phyloP scores from a whole-genome alignment of 116 monocot species.

The Cymodocea nodosa region DNA sequence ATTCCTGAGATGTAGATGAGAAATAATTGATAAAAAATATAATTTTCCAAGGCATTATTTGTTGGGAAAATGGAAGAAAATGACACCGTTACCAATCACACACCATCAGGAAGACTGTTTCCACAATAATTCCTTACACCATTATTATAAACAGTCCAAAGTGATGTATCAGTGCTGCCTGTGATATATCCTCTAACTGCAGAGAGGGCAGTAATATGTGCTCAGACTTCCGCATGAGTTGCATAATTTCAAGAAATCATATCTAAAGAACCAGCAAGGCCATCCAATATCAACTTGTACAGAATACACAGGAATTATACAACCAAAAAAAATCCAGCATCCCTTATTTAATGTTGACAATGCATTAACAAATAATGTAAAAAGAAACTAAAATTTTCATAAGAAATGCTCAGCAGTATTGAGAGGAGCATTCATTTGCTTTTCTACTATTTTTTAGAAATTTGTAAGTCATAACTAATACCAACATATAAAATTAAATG shows the following conservation, averaged over 20 bases:
- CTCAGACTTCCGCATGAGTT: neutral
- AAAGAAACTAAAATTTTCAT: too few species aligned
- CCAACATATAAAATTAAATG: too few species aligned
- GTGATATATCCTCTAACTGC: slow-evolving; percentile 90
- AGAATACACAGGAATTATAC: neutral
- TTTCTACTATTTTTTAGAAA: too few species aligned
- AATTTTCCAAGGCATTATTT: neutral
- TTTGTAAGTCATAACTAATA: too few species aligned
- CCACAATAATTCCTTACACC: slow-evolving; percentile 83
- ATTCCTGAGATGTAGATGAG: slow-evolving; percentile 42
- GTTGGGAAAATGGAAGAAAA: neutral
- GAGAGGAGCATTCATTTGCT: too few species aligned
- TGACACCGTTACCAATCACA: neutral
- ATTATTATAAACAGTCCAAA: slow-evolving; percentile 91
- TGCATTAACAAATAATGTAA: too few species aligned
- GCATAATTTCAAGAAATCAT: neutral
- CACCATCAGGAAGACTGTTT: slow-evolving; percentile 76
- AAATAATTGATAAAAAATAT: slow-evolving; percentile 1
- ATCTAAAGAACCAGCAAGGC: neutral
- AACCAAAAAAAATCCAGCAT: neutral
- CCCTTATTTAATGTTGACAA: too few species aligned
- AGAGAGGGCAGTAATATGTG: slow-evolving; percentile 1
- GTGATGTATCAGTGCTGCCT: slow-evolving; percentile 92
- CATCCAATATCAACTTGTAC: neutral
- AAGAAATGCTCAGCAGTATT: too few species aligned